These are phyloP conservation scores for Chrysosporium queenslandicum DNA, from an alignment of 2,329 filamentous ascomycete genomes.

Conservation along the genomic window DNA sequence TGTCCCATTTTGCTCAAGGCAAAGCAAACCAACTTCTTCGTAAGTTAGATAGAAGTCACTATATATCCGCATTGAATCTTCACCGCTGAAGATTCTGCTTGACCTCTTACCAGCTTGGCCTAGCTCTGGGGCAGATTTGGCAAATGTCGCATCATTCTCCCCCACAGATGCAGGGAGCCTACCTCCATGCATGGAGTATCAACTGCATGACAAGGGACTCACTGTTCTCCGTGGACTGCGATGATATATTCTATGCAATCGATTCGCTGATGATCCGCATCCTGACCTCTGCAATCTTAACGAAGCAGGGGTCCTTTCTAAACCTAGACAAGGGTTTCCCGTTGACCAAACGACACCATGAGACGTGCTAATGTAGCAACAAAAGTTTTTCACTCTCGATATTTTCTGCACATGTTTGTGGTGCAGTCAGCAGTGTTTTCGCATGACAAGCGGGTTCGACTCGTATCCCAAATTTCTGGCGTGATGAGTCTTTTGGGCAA, in stretches of 20 bases:
- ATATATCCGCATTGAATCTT: no score
- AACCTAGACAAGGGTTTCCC: background rate
- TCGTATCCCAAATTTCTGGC: background rate
- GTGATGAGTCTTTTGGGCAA: background rate
- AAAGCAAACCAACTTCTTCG: no score
- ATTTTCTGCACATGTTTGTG: background rate
- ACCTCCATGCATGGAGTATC: conserved; percentile 1
- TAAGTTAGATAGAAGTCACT: no score
- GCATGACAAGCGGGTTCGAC: background rate
- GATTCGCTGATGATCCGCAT: background rate
- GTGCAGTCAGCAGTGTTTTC: background rate
- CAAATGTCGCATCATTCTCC: background rate
- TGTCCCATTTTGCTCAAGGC: no score
- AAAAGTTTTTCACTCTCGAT: background rate
- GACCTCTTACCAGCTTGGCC: background rate
- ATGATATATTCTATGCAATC: background rate
- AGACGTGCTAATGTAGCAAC: conserved; percentile 1
- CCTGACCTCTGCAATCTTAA: background rate
- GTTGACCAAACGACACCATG: background rate
- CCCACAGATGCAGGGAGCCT: background rate
- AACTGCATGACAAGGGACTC: background rate
- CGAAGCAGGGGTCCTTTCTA: background rate
- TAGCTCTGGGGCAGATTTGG: background rate
- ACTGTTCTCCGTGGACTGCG: background rate
- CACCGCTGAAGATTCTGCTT: no score